These are phyloP conservation scores for Cyphellophora attinorum DNA, from an alignment of 2,329 filamentous ascomycete genomes.

Conservation along the genomic window DNA sequence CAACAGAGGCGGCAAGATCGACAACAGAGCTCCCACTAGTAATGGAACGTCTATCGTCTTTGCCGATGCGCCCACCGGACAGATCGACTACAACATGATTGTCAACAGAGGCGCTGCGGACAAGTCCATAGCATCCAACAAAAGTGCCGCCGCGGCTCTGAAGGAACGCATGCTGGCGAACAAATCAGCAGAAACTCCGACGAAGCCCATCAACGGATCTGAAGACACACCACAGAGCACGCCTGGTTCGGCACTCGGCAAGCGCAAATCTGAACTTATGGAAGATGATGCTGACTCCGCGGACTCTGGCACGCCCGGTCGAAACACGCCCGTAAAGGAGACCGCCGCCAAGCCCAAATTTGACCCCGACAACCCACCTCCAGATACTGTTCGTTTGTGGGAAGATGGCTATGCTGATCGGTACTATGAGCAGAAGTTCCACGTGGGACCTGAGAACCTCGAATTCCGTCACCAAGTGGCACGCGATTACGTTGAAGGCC, in stretches of 20 bases:
- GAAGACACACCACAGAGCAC: conserved; percentile 21
- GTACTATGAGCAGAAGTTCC: conserved; percentile 96
- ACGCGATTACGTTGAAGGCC: conserved; percentile 82
- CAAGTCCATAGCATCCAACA: conserved; percentile 74
- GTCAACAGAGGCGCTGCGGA: conserved; percentile 60
- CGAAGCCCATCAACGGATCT: conserved; percentile 22
- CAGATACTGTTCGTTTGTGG: conserved; percentile 84
- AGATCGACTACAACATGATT: conserved; percentile 74
- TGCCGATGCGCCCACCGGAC: conserved; percentile 30
- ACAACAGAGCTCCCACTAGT: conserved; percentile 6
- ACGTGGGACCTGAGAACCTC: conserved; percentile 68
- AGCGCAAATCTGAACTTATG: conserved; percentile 66
- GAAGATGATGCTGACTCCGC: conserved; percentile 40
- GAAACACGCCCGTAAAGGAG: conserved; percentile 42
- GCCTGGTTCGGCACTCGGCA: conserved; percentile 49
- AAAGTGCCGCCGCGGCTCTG: conserved; percentile 81
- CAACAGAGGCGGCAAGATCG: conserved; percentile 19
- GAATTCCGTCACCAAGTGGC: conserved; percentile 85
- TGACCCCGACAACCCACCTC: conserved; percentile 34
- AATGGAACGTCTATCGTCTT: conserved; percentile 1
- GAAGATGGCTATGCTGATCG: conserved; percentile 90
- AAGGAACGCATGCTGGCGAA: conserved; percentile 63
- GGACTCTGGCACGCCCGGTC: conserved; percentile 46
- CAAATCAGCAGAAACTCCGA: conserved; percentile 21
- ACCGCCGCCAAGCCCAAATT: conserved; percentile 26